These are phyloP conservation scores for Gnomoniopsis smithogilvyi DNA, from an alignment of 2,329 filamentous ascomycete genomes.

Conservation along the genomic window DNA sequence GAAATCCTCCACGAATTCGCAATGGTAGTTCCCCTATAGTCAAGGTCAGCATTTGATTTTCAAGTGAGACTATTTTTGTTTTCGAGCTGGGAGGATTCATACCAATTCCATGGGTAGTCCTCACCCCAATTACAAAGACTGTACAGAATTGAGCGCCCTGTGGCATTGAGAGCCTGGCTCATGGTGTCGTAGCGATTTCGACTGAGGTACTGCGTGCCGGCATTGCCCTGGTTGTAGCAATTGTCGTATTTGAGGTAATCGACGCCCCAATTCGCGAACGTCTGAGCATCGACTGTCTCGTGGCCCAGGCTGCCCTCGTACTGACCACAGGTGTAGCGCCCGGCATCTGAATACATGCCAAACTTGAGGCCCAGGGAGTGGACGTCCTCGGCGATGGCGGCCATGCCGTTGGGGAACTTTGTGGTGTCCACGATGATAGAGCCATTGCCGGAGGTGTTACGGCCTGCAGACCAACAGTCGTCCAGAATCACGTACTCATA, in stretches of 20 bases:
- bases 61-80: not conserved
- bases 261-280: constrained; percentile 50
- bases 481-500: constrained; percentile 30
- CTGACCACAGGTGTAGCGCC: constrained; percentile 46
- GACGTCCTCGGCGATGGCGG: constrained; percentile 30
- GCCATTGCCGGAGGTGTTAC: constrained; percentile 23
- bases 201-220: constrained; percentile 25
- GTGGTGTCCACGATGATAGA: constrained; percentile 28
- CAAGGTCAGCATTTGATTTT: not conserved
- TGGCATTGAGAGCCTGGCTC: constrained; percentile 30
- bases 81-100: not conserved
- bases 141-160: constrained; percentile 29
- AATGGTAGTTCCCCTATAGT: constrained; percentile 22
- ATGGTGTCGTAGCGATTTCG: constrained; percentile 30
- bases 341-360: constrained; percentile 39
- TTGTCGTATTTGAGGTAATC: constrained; percentile 54
- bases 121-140: constrained; percentile 34
- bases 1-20: constrained; percentile 32
- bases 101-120: constrained; percentile 27
- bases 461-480: constrained; percentile 32
- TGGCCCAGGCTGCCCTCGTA: constrained; percentile 49
- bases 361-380: constrained; percentile 34
- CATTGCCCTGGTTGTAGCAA: constrained; percentile 33
- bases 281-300: constrained; percentile 49
- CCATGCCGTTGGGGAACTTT: constrained; percentile 36